These are phyloP conservation scores for Fusarium protoensiforme DNA, from an alignment of 2,329 filamentous ascomycete species.

Conservation along the genomic window DNA sequence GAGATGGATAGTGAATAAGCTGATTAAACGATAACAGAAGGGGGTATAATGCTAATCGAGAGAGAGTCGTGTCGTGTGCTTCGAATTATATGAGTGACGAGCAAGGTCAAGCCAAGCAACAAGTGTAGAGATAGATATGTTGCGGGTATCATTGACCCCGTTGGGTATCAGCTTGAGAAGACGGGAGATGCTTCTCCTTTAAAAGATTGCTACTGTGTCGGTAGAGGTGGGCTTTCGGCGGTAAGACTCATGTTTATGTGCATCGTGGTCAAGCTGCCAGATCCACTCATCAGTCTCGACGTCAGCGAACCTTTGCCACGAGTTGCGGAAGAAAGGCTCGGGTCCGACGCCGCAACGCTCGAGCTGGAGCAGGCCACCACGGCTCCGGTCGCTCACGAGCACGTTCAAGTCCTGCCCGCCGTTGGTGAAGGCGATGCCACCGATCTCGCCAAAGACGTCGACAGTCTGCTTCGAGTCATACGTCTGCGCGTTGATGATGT, in stretches of 20 bases:
- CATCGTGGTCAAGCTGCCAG: conserved; percentile 6
- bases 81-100: conserved; percentile 1
- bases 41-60: conserved; percentile 26
- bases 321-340: conserved; percentile 38
- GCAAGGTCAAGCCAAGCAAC: conserved; percentile 2
- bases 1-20: not conserved
- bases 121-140: conserved; percentile 7
- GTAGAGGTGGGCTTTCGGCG: conserved; percentile 28
- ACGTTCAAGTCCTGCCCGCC: conserved; percentile 76
- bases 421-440: conserved; percentile 73
- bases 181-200: not conserved
- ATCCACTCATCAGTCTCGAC: conserved; percentile 18
- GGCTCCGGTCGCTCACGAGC: conserved; percentile 71
- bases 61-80: not conserved
- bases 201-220: conserved; percentile 31
- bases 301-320: conserved; percentile 25
- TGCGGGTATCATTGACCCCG: not conserved
- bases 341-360: conserved; percentile 56
- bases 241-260: conserved; percentile 22
- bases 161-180: not conserved
- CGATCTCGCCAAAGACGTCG: conserved; percentile 81
- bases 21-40: conserved; percentile 25
- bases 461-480: conserved; percentile 75
- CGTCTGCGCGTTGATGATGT: conserved; percentile 74
- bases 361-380: conserved; percentile 75